Evolutionary conservation across 768 basidiomycete species (phyloP).

Genomic region (Ramaria sp.): DNA sequence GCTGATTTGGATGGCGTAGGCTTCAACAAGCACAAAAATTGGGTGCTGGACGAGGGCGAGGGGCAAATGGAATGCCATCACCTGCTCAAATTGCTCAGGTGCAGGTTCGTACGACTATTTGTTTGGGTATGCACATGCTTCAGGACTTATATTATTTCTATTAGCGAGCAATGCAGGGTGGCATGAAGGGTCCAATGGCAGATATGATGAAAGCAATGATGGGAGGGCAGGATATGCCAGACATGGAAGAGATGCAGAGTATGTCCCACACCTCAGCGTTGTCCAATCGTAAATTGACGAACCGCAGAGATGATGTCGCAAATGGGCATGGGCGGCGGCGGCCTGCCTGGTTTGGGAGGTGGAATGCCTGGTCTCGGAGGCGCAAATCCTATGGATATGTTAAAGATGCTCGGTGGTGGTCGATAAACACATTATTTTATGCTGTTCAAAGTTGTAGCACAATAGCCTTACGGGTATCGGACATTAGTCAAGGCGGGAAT

Average conservation of each 20-base stretch:
- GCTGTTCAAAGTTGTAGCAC: neutral
- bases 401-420: slow-evolving; percentile 15
- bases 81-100: slow-evolving; percentile 91
- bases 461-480: neutral
- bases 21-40: slow-evolving; percentile 87
- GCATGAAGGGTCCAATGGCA: slow-evolving; percentile 85
- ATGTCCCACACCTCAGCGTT: slow-evolving; percentile 18
- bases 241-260: slow-evolving; percentile 95
- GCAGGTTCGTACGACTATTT: slow-evolving; percentile 46
- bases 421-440: neutral
- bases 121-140: neutral
- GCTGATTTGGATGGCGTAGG: slow-evolving; percentile 26
- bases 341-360: slow-evolving; percentile 40
- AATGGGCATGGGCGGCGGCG: slow-evolving; percentile 54
- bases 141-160: neutral
- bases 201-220: slow-evolving; percentile 99
- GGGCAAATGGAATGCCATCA: slow-evolving; percentile 81
- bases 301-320: slow-evolving; percentile 74
- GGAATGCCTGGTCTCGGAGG: slow-evolving; percentile 46
- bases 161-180: slow-evolving; percentile 88
- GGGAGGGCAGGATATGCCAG: slow-evolving; percentile 84
- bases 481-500: neutral
- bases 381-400: slow-evolving; percentile 24
- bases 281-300: neutral
- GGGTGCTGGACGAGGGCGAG: slow-evolving; percentile 80